Conservation (phyloP, 2,329 filamentous ascomycete genomes). For the Aureobasidium sp. region DNA sequence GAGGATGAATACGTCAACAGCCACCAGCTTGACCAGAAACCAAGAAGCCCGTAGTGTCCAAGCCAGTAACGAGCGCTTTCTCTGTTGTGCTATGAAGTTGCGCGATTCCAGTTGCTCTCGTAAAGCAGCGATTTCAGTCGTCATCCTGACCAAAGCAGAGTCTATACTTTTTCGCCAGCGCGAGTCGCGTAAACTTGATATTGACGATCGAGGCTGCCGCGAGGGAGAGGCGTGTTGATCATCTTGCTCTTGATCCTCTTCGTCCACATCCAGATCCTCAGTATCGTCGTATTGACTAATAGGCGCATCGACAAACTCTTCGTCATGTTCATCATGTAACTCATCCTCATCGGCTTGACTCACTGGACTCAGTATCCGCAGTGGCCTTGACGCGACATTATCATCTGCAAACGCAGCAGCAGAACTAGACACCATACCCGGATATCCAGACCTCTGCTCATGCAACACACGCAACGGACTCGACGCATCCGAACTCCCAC, state of each 20-base stretch:
- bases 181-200: conserved; percentile 39
- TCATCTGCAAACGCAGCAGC: conserved; percentile 12
- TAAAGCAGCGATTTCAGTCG: conserved; percentile 90
- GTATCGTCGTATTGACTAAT: conserved; percentile 25
- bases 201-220: conserved; percentile 14
- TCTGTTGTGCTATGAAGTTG: conserved; percentile 73
- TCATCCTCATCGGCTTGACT: conserved; percentile 67
- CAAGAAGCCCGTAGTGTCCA: conserved; percentile 79
- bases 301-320: conserved; percentile 30
- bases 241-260: conserved; percentile 20
- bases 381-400: conserved; percentile 23
- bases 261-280: conserved; percentile 6
- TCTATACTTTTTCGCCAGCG: conserved; percentile 89
- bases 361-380: conserved; percentile 81
- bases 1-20: conserved; percentile 75
- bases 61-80: conserved; percentile 68
- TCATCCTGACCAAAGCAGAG: conserved; percentile 86
- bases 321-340: conserved; percentile 45
- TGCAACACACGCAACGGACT: conserved; percentile 21
- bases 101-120: conserved; percentile 89
- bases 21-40: conserved; percentile 75
- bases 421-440: conserved; percentile 10
- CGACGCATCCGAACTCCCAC: conserved; percentile 12
- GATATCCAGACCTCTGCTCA: conserved; percentile 11
- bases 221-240: conserved; percentile 1